A percentile compares a stretch with the other conserved stretches of the same genome.
phyloP scores from a whole-genome alignment of 371 early-diverging fungal species.

The Zopfochytrium polystomum region DNA sequence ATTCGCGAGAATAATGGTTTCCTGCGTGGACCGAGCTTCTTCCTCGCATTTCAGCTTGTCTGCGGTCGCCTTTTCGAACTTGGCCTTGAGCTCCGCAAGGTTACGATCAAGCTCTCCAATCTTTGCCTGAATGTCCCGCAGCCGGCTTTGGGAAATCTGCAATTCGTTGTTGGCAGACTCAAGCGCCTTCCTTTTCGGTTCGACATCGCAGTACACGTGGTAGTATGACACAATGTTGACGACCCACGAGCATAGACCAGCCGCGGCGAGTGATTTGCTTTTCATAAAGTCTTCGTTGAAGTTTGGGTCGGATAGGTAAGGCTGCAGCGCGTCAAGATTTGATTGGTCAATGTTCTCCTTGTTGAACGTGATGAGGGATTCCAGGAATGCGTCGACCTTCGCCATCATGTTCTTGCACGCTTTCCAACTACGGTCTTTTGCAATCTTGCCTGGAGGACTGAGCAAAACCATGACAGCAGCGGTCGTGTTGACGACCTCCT shows the following conservation, averaged over 20 bases:
- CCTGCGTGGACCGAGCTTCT: slow-evolving; percentile 58
- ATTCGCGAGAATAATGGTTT: slow-evolving; percentile 60
- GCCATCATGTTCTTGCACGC: slow-evolving; percentile 65
- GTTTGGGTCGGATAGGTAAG: slow-evolving; percentile 58
- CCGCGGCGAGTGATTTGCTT: slow-evolving; percentile 59
- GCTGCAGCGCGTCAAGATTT: slow-evolving; percentile 57
- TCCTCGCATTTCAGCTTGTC: slow-evolving; percentile 62
- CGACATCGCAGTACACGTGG: slow-evolving; percentile 60
- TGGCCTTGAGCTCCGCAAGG: slow-evolving; percentile 53
- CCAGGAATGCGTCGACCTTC: slow-evolving; percentile 63
- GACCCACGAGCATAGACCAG: slow-evolving; percentile 62
- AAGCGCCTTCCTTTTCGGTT: slow-evolving; percentile 58
- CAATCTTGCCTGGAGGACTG: slow-evolving; percentile 59
- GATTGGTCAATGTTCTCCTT: slow-evolving; percentile 57
- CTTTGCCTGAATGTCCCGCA: slow-evolving; percentile 56
- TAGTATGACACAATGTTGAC: slow-evolving; percentile 61
- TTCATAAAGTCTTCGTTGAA: slow-evolving; percentile 61
- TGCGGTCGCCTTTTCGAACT: slow-evolving; percentile 62
- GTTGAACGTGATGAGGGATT: slow-evolving; percentile 56
- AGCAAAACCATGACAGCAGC: slow-evolving; percentile 63
- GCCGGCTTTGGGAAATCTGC: slow-evolving; percentile 49
- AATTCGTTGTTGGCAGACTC: slow-evolving; percentile 56
- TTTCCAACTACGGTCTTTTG: slow-evolving; percentile 63
- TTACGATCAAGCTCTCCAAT: slow-evolving; percentile 58
- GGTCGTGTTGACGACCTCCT: slow-evolving; percentile 54